A percentile compares a stretch with the other conserved stretches of the same genome.
Evolutionary conservation across 2,329 filamentous ascomycete genomes (phyloP).

Genomic region (Aquanectria penicillioides): DNA sequence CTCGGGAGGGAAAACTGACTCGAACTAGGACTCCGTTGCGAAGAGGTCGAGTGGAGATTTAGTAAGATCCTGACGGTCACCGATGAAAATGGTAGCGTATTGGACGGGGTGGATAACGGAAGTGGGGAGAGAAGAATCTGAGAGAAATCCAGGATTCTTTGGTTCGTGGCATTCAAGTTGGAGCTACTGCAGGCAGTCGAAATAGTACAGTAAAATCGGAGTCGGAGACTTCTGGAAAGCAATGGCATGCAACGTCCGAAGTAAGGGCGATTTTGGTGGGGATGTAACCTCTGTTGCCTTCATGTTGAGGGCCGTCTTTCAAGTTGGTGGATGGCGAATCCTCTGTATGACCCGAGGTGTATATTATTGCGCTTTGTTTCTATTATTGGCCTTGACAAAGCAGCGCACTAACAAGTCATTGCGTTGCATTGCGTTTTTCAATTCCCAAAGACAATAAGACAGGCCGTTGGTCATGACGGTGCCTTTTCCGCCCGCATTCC

Average conservation of each 20-base stretch:
- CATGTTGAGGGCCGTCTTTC: background rate
- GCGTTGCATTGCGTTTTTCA: background rate
- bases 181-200: conserved; percentile 9
- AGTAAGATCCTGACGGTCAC: background rate
- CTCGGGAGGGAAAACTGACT: background rate
- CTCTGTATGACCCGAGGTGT: too few relatives aligned
- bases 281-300: background rate
- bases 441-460: background rate
- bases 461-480: conserved; percentile 23
- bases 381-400: too few relatives aligned
- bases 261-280: conserved; percentile 10
- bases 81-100: background rate
- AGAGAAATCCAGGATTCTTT: background rate
- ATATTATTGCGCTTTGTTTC: too few relatives aligned
- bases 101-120: conserved; percentile 21
- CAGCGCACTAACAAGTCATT: background rate
- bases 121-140: conserved; percentile 9
- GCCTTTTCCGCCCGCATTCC: conserved; percentile 30
- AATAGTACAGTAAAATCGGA: background rate
- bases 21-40: background rate
- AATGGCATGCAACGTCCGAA: conserved; percentile 18
- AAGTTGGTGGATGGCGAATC: conserved; percentile 8
- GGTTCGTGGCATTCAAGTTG: background rate
- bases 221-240: background rate
- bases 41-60: background rate